Evolutionary conservation across 306 rosid genomes (phyloP).

Genomic region (Casuarina glauca): DNA sequence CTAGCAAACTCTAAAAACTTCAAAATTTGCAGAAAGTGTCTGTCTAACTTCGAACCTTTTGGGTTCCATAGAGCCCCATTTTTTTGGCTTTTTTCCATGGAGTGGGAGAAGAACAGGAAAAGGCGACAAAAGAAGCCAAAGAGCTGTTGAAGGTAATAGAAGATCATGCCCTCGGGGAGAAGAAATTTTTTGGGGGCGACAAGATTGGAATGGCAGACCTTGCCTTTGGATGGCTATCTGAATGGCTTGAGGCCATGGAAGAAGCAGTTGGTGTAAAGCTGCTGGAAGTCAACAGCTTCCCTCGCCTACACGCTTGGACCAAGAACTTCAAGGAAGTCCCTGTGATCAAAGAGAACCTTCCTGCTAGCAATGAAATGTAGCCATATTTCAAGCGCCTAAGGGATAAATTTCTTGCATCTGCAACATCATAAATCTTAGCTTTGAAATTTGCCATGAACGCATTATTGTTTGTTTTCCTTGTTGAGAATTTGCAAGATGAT

Average conservation of each 20-base stretch:
- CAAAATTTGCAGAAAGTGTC: neutral
- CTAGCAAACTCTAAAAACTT: neutral
- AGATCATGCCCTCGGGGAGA: slow-evolving; percentile 16
- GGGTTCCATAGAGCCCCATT: slow-evolving; percentile 1
- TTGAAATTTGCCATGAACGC: neutral
- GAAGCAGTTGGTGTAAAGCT: slow-evolving; percentile 20
- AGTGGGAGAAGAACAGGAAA: slow-evolving; percentile 7
- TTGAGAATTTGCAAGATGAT: neutral
- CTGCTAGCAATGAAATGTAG: slow-evolving; percentile 5
- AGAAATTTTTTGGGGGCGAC: slow-evolving; percentile 32
- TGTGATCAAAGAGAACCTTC: slow-evolving; percentile 28
- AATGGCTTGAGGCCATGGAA: slow-evolving; percentile 21
- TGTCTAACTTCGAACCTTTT: neutral
- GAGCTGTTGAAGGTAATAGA: slow-evolving; percentile 15
- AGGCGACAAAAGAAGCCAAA: slow-evolving; percentile 4
- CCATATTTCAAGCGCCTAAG: neutral
- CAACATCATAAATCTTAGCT: neutral
- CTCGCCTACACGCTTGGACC: slow-evolving; percentile 26
- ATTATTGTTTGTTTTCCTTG: neutral
- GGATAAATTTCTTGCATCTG: neutral
- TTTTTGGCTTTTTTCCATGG: slow-evolving; percentile 14
- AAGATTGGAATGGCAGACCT: slow-evolving; percentile 29
- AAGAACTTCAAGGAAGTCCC: slow-evolving; percentile 26
- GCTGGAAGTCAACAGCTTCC: slow-evolving; percentile 12
- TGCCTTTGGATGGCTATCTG: slow-evolving; percentile 16